Conservation (phyloP, 345 rosid species). For the Gossypioides kirkii region DNA sequence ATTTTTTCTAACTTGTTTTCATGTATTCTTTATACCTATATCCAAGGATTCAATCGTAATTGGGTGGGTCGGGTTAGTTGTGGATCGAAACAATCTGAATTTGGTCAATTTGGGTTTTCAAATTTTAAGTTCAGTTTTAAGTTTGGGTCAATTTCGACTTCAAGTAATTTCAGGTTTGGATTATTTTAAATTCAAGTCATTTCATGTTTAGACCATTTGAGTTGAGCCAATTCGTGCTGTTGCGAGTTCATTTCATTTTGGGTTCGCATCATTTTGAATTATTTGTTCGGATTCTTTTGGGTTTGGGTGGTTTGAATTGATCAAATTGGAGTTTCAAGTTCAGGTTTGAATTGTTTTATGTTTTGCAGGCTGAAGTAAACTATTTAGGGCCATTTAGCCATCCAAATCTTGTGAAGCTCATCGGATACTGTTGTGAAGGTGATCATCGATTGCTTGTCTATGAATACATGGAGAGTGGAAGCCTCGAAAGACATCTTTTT, state of each 20-base stretch:
- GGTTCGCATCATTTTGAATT: too few species aligned
- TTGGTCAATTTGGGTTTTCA: neutral
- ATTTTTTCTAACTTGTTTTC: neutral
- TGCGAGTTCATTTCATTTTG: too few species aligned
- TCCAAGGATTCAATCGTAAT: neutral
- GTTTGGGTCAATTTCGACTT: too few species aligned
- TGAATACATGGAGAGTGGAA: constrained; percentile 91
- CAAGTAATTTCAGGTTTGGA: too few species aligned
- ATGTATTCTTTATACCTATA: neutral
- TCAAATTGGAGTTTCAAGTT: too few species aligned
- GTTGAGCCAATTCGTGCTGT: too few species aligned
- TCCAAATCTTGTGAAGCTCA: constrained; percentile 89
- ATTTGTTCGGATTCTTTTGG: too few species aligned
- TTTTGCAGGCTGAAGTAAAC: constrained; percentile 85
- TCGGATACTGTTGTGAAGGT: constrained; percentile 98
- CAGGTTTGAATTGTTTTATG: neutral
- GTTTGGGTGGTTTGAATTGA: too few species aligned
- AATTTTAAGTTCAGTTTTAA: too few species aligned
- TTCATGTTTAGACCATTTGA: too few species aligned
- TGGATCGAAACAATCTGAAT: too few species aligned
- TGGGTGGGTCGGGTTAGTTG: neutral
- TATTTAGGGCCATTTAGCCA: constrained; percentile 92
- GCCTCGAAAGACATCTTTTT: constrained; percentile 92
- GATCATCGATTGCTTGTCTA: constrained; percentile 85
- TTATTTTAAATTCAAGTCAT: too few species aligned